Evolutionary conservation across 768 basidiomycete species (phyloP), one percentile per base, ranked within the genome.

Genomic region (Termitomyces sp.): DNA sequence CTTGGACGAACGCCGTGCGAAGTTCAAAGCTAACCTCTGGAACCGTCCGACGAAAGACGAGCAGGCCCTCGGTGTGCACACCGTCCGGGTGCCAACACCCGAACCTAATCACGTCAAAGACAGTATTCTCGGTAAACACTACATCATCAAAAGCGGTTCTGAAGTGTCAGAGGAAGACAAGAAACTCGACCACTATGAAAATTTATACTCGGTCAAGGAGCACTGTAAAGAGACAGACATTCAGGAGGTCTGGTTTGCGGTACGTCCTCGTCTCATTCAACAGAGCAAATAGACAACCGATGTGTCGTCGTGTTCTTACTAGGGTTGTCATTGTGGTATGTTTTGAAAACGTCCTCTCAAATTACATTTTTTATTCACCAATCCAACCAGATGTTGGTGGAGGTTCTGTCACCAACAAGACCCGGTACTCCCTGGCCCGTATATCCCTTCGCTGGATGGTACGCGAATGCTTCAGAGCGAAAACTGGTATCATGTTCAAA

Each of bases 191-290:
- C 62, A 64, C 9, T 64, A 71, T 33, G 78, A 79, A 59, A 59
- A 62, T n/a, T 66, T 68, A 44, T 74, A 73, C 49, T 69, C 75
- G 6, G 62, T 62, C 48, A 59, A 67, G 44, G 48, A 58, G 8
- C 18, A 46, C 4, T 6, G 53, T 20, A 40, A 51, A 36, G 47
- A 22, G 4, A 79, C 76, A 0, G 71, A 81, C 61, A 71, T 86
- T n/a, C 75, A 82, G 54, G 86, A 89, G 64, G 87, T 89, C 2
- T 88, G 87, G 86, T 88, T 88, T 65, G 72, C 84, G 0, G 85
- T 75, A 65, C 10, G 74, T 72, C 36, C 13, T 24, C 0, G 6
- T 5, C 16, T 10, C 32, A 2, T 26, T 52, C 36, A 6, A 30
- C 13, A 9, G 16, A 47, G 5, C 16, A 32, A 2, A 7, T 32